Evolutionary conservation across 768 basidiomycete species (phyloP).

Genomic region (Termitomyces sp.): DNA sequence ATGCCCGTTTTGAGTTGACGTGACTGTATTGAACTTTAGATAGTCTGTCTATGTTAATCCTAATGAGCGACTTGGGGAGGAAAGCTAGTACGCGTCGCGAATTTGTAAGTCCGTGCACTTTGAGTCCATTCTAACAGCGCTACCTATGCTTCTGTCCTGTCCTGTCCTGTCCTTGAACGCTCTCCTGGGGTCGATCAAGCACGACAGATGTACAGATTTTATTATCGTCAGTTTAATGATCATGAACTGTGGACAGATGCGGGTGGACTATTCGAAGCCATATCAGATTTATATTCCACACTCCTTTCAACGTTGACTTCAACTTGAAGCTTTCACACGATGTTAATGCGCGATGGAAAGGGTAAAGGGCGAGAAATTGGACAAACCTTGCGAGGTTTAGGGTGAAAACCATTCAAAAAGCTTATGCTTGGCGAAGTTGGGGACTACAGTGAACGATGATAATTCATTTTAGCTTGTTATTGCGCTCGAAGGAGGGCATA

Average conservation of each 20-base stretch:
- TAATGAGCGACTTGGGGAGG: too few species aligned
- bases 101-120: too few species aligned
- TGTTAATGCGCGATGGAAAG: not conserved
- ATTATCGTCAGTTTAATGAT: too few species aligned
- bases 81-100: too few species aligned
- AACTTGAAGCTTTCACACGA: not conserved
- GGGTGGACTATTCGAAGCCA: not conserved
- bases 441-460: not conserved
- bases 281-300: conserved; percentile 8
- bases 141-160: too few species aligned
- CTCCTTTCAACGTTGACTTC: conserved; percentile 12
- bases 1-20: too few species aligned
- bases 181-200: too few species aligned
- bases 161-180: too few species aligned
- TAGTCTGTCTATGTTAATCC: too few species aligned
- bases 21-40: too few species aligned
- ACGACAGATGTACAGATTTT: not conserved
- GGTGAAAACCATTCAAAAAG: not conserved
- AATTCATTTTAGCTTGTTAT: not conserved
- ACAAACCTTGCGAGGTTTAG: conserved; percentile 1
- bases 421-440: not conserved
- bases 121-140: too few species aligned
- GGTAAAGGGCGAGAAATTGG: not conserved
- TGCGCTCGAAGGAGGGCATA: not conserved
- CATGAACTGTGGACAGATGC: not conserved